phyloP scores from a whole-genome alignment of 2,329 filamentous ascomycete species.

The Pyrenophora teres region DNA sequence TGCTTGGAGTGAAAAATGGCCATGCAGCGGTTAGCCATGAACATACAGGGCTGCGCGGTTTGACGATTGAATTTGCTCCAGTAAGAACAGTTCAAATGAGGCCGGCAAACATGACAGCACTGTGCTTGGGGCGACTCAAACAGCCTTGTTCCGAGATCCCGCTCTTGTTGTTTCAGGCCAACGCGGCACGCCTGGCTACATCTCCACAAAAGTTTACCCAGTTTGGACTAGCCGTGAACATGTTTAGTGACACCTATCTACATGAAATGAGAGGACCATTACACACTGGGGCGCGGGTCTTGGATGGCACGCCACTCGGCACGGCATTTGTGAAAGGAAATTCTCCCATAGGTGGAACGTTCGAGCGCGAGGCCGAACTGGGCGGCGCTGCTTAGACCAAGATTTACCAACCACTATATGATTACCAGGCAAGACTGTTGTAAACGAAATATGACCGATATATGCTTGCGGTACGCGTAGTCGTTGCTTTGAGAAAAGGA shows the following conservation, averaged over 20 bases:
- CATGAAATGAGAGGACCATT: conserved; percentile 1
- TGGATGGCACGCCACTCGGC: neutral
- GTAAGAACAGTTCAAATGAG: neutral
- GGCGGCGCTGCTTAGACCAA: no score
- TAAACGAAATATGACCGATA: no score
- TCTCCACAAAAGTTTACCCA: neutral
- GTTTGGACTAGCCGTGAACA: conserved; percentile 1
- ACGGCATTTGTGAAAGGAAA: neutral
- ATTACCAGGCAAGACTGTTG: no score
- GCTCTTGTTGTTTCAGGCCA: conserved; percentile 9
- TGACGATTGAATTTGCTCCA: neutral
- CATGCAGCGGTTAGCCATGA: neutral
- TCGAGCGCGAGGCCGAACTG: neutral
- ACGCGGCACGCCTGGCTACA: neutral
- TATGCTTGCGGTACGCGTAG: no score
- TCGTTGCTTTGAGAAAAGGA: no score
- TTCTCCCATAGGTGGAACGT: conserved; percentile 10
- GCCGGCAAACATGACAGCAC: neutral
- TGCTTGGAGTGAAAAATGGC: no score
- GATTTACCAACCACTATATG: no score
- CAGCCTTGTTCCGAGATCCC: neutral
- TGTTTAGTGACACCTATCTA: conserved; percentile 3
- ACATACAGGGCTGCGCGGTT: neutral
- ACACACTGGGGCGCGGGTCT: neutral
- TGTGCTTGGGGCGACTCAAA: neutral